Percentiles rank a stretch among this genome's conserved stretches.
Evolutionary conservation across 768 basidiomycete species (phyloP).

Genomic region (Collybiopsis confluens): DNA sequence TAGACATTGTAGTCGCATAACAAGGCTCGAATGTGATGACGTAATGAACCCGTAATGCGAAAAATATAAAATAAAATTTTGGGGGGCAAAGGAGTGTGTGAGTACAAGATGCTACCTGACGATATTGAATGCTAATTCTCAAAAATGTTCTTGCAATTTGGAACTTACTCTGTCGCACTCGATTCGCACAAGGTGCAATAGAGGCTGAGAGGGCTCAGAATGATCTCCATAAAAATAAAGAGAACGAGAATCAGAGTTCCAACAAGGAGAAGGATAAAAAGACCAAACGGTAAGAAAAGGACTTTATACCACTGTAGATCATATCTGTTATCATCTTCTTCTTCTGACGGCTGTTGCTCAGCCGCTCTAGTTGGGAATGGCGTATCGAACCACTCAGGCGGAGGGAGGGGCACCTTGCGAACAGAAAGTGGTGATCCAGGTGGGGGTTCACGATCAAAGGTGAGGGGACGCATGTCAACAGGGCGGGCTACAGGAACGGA

Average conservation of each 20-base stretch:
- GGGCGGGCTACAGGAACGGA: background rate
- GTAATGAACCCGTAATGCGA: too few species aligned
- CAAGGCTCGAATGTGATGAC: background rate
- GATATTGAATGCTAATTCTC: too few species aligned
- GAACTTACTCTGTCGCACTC: too few species aligned
- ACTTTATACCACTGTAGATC: background rate
- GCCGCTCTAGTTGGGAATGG: background rate
- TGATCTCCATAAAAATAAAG: background rate
- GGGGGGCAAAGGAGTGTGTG: too few species aligned
- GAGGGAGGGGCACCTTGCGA: background rate
- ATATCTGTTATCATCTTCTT: background rate
- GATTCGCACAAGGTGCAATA: too few species aligned
- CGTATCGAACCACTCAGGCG: conserved; percentile 6
- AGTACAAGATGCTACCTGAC: too few species aligned
- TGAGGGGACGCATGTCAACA: background rate
- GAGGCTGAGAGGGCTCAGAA: background rate
- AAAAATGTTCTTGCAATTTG: too few species aligned
- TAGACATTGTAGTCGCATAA: background rate
- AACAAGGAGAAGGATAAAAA: background rate
- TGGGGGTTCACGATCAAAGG: background rate
- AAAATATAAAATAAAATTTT: too few species aligned
- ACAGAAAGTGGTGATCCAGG: background rate
- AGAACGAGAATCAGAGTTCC: background rate
- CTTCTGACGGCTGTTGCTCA: background rate
- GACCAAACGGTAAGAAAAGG: background rate